These are phyloP conservation scores for Starmerella tilneyi DNA, from an alignment of 805 yeast species.

Conservation along the genomic window DNA sequence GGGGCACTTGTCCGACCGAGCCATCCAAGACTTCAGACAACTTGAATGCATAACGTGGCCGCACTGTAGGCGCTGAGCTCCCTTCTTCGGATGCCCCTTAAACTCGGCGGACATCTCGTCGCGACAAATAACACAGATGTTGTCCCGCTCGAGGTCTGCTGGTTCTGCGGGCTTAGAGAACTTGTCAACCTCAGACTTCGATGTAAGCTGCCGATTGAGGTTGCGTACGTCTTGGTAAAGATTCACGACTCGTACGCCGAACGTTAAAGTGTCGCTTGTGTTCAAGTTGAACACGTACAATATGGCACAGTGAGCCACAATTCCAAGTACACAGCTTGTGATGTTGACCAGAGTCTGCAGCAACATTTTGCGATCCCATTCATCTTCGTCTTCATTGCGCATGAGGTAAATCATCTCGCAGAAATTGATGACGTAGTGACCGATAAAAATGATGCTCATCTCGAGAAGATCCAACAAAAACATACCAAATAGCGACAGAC, in stretches of 20 bases:
- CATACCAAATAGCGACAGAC: constrained; percentile 10
- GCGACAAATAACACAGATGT: constrained; percentile 77
- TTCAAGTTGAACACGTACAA: constrained; percentile 33
- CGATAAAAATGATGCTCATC: constrained; percentile 46
- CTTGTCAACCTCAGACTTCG: constrained; percentile 51
- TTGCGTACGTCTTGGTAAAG: constrained; percentile 28
- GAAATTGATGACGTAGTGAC: constrained; percentile 43
- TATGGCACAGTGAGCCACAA: constrained; percentile 37
- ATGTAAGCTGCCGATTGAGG: constrained; percentile 28
- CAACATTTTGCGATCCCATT: constrained; percentile 60
- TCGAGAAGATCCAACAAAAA: constrained; percentile 51
- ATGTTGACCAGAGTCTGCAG: constrained; percentile 50
- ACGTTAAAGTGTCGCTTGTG: constrained; percentile 40
- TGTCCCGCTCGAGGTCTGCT: constrained; percentile 50
- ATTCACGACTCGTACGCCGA: constrained; percentile 26
- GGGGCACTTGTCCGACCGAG: constrained; percentile 87
- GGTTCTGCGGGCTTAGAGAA: constrained; percentile 53
- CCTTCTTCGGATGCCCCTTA: constrained; percentile 34
- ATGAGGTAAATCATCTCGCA: constrained; percentile 46
- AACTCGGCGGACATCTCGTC: constrained; percentile 63
- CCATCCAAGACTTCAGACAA: constrained; percentile 87
- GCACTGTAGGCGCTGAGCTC: constrained; percentile 71
- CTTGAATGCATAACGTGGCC: constrained; percentile 83
- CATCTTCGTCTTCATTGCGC: constrained; percentile 44
- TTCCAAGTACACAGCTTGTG: constrained; percentile 41